Percentiles rank a stretch among this genome's conserved stretches.
These are phyloP conservation scores for Ramichloridium luteum DNA, from an alignment of 2,329 filamentous ascomycete species.

Conservation along the genomic window DNA sequence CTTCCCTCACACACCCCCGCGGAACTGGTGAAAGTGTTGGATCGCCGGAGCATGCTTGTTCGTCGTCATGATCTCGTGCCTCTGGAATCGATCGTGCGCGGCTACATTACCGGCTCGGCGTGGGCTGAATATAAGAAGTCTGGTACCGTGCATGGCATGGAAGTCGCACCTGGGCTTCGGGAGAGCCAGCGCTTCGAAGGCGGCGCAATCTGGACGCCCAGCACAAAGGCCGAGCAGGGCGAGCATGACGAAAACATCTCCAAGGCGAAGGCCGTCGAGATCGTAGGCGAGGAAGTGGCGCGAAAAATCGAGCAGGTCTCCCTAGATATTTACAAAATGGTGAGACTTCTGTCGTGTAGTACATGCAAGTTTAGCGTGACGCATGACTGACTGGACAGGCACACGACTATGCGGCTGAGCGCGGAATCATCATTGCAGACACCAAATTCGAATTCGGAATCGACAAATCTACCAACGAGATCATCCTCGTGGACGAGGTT, in stretches of 20 bases:
- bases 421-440: conserved; percentile 65
- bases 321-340: conserved; percentile 49
- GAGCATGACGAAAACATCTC: conserved; percentile 78
- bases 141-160: conserved; percentile 70
- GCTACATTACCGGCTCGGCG: conserved; percentile 76
- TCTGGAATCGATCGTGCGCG: conserved; percentile 74
- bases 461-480: conserved; percentile 46
- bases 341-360: conserved; percentile 19
- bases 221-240: conserved; percentile 71
- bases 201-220: conserved; percentile 62
- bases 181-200: conserved; percentile 56
- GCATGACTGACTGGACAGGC: too few relatives aligned
- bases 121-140: conserved; percentile 65
- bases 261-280: conserved; percentile 47
- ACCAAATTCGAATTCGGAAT: conserved; percentile 69
- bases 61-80: conserved; percentile 62
- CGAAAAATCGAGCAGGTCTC: conserved; percentile 52
- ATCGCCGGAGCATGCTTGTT: conserved; percentile 64
- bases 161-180: conserved; percentile 53
- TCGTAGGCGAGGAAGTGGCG: conserved; percentile 55
- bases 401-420: conserved; percentile 49
- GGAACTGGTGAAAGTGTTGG: conserved; percentile 24
- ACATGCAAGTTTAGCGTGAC: neutral
- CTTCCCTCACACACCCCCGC: conserved; percentile 41
- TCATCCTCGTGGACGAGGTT: conserved; percentile 73